phyloP scores from a whole-genome alignment of 495 filamentous ascomycete species.

The Massariosphaeria phaeospora region DNA sequence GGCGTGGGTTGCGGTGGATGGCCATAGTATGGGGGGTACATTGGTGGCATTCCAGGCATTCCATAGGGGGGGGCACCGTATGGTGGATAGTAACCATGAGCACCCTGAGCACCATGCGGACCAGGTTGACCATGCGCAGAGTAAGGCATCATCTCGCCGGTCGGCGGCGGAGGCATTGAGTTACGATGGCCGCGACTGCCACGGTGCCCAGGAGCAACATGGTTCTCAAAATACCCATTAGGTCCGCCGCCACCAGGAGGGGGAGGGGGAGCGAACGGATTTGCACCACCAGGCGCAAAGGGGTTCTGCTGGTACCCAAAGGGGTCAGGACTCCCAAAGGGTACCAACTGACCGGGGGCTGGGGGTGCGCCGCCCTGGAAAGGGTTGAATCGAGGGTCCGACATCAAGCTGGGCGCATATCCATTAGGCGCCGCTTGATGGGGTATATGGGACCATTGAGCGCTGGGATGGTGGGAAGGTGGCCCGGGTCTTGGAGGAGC shows the following conservation, averaged over 20 bases:
- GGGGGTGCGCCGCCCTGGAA: slow-evolving; percentile 18
- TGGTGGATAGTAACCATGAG: slow-evolving; percentile 15
- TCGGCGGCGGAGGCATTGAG: slow-evolving; percentile 28
- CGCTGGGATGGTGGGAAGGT: slow-evolving; percentile 30
- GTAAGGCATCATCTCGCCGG: slow-evolving; percentile 35
- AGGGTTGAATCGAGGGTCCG: slow-evolving; percentile 26
- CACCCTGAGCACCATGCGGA: background rate
- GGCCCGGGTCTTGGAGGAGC: slow-evolving; percentile 28
- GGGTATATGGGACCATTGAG: slow-evolving; percentile 28
- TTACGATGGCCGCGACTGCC: slow-evolving; percentile 29
- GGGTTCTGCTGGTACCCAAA: slow-evolving; percentile 38
- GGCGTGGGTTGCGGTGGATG: slow-evolving; percentile 11
- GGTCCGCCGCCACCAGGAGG: slow-evolving; percentile 22
- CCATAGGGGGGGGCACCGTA: slow-evolving; percentile 23
- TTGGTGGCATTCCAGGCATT: slow-evolving; percentile 27
- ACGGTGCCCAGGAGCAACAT: slow-evolving; percentile 5
- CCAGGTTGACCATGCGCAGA: background rate
- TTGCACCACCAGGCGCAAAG: slow-evolving; percentile 31
- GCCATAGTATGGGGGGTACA: slow-evolving; percentile 21
- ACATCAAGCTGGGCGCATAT: slow-evolving; percentile 36
- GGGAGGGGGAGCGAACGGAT: slow-evolving; percentile 37
- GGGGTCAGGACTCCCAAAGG: slow-evolving; percentile 34
- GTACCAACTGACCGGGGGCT: slow-evolving; percentile 31
- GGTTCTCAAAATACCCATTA: slow-evolving; percentile 24
- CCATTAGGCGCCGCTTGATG: slow-evolving; percentile 32